These are phyloP conservation scores for Xylaria venustula DNA, from an alignment of 495 filamentous ascomycete species.

Conservation along the genomic window DNA sequence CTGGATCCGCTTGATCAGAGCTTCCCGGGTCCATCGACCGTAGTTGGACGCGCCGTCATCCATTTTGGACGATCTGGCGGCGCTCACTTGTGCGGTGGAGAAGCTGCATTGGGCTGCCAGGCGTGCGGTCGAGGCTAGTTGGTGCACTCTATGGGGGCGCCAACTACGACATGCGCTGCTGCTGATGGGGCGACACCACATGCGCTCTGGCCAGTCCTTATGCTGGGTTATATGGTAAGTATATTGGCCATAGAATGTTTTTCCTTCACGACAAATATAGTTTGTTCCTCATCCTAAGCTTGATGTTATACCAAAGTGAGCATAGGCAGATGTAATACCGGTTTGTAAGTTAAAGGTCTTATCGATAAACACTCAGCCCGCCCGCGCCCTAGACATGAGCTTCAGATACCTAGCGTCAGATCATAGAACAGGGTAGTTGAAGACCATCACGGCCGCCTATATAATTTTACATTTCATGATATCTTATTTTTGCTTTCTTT, in stretches of 20 bases:
- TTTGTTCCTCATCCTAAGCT: no score
- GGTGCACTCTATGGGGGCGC: slow-evolving; percentile 16
- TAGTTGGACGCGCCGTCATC: slow-evolving; percentile 28
- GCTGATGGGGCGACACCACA: slow-evolving; percentile 16
- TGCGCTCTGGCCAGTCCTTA: slow-evolving; percentile 7
- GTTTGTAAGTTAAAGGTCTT: no score
- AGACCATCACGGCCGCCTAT: background rate
- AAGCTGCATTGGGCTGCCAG: slow-evolving; percentile 15
- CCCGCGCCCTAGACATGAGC: no score
- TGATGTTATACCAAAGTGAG: no score
- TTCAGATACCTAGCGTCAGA: background rate
- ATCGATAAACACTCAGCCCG: background rate
- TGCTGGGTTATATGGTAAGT: background rate
- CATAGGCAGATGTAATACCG: no score
- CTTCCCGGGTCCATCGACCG: slow-evolving; percentile 60
- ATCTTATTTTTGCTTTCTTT: no score
- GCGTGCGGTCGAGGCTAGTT: slow-evolving; percentile 6
- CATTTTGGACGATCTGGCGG: slow-evolving; percentile 21
- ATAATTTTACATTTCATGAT: no score
- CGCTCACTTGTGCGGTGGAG: slow-evolving; percentile 3
- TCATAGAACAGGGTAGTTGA: background rate
- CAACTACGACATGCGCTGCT: slow-evolving; percentile 17
- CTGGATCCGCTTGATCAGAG: slow-evolving; percentile 63
- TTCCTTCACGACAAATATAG: no score
- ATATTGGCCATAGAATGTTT: background rate